Base-by-base conservation (phyloP, 2,329 filamentous ascomycete species). In the Exutisphaerella laricina region DNA sequence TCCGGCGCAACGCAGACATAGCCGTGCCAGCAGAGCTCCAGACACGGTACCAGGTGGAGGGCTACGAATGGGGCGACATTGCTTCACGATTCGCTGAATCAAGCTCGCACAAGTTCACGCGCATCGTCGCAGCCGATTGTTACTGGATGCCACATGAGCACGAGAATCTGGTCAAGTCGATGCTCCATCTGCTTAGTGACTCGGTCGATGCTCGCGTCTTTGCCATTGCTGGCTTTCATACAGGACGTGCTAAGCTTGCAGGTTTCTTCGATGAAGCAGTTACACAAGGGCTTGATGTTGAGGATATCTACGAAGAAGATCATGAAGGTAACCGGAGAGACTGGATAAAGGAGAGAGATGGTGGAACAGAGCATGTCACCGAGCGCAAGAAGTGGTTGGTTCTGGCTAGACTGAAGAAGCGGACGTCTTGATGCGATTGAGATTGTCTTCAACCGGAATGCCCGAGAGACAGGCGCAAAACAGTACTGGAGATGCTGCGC, bases 111-210 rank as follows among this genome's bases (percentile, higher is more conserved):
- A 44, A 51, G 1, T 85, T 80, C 57, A 78, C 78, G 33, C 74
- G 80, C 44, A 69, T 88, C 29, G 64, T 86, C n/a, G 79, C 79
- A 0, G 80, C 81, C 49, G 83, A 88, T 64, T 86, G 83, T 57
- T 72, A 85, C 43, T 88, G 84, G 83, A 85, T 87, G 80, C 76
- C 78, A 1, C 75, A 74, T 68, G 76, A 87, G 67, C 84, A 88
- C 62, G 71, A 64, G n/a, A 83, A 80, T 60, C 70, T 88, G 18
- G 73, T 73, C 34, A 63, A 59, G 30, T 84, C 80, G 17, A 78
- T 86, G 58, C 39, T 71, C 4, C 77, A 79, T 63, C 84, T 86
- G 58, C 68, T 87, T 13, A 65, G 61, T 1, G 58, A 58, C 4
- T 62, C 58, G 3, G 54, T 65, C 1, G 61, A 55, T 12, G 75